These are phyloP conservation scores for Trichosanthes cucumerina DNA, from an alignment of 306 rosid genomes.

Conservation along the genomic window DNA sequence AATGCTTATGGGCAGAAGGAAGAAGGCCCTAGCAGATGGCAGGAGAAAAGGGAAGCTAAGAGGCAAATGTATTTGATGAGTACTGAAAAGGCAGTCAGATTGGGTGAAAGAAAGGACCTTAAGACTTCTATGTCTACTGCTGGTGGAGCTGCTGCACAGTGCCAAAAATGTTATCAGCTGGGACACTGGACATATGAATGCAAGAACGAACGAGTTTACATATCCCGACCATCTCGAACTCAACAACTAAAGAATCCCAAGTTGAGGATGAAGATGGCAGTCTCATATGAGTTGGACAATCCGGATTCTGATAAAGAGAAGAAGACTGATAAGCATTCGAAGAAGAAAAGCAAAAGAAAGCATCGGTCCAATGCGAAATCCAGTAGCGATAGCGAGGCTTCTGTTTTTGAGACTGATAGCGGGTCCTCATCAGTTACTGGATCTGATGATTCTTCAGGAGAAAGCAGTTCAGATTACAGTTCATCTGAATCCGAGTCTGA, in stretches of 20 bases:
- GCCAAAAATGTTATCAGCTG: slow-evolving; percentile 81
- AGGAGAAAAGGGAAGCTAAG: slow-evolving; percentile 97
- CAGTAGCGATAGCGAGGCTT: slow-evolving; percentile 71
- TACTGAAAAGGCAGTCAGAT: slow-evolving; percentile 88
- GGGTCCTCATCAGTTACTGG: slow-evolving; percentile 64
- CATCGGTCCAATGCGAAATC: slow-evolving; percentile 49
- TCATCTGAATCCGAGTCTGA: slow-evolving; percentile 82
- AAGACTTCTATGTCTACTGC: slow-evolving; percentile 39
- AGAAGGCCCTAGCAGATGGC: slow-evolving; percentile 99
- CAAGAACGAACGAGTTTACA: slow-evolving; percentile 88
- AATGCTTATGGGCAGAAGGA: slow-evolving; percentile 99
- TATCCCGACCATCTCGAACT: slow-evolving; percentile 86
- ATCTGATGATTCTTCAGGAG: slow-evolving; percentile 66
- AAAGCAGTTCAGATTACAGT: slow-evolving; percentile 53
- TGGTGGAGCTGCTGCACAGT: slow-evolving; percentile 53
- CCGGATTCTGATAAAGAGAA: slow-evolving; percentile 32
- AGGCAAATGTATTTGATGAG: slow-evolving; percentile 98
- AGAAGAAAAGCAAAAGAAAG: slow-evolving; percentile 72
- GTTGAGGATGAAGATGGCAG: slow-evolving; percentile 50
- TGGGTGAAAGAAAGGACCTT: slow-evolving; percentile 84
- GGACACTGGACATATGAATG: slow-evolving; percentile 98
- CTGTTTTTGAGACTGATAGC: slow-evolving; percentile 88
- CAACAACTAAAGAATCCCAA: slow-evolving; percentile 90
- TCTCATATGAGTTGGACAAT: slow-evolving; percentile 44
- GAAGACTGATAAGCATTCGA: slow-evolving; percentile 32